phyloP scores from a whole-genome alignment of 495 filamentous ascomycete genomes.

The Hypoxylon trugodes region DNA sequence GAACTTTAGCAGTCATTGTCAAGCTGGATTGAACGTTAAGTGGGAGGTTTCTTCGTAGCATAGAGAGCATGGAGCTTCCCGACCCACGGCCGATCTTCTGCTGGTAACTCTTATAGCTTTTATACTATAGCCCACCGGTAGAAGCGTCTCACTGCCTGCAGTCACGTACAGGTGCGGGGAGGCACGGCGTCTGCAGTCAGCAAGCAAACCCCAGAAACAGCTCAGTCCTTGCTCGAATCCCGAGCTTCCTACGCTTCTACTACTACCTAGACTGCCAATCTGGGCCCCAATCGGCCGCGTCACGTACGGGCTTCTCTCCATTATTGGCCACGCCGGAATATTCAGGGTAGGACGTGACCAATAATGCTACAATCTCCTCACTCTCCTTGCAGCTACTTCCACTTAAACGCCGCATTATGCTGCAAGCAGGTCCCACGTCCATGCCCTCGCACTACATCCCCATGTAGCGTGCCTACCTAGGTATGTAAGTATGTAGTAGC shows the following conservation, averaged over 20 bases:
- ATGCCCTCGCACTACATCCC: slow-evolving; percentile 5
- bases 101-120: slow-evolving; percentile 15
- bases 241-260: slow-evolving; percentile 19
- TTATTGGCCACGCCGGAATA: slow-evolving; percentile 15
- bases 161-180: slow-evolving; percentile 35
- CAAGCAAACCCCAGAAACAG: slow-evolving; percentile 36
- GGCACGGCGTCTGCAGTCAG: slow-evolving; percentile 41
- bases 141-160: slow-evolving; percentile 40
- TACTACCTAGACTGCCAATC: slow-evolving; percentile 12
- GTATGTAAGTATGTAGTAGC: not conserved
- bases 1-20: slow-evolving; percentile 37
- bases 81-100: slow-evolving; percentile 21
- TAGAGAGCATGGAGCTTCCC: not conserved
- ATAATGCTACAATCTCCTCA: slow-evolving; percentile 15
- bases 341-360: slow-evolving; percentile 10
- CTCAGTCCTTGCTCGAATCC: slow-evolving; percentile 31
- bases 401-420: slow-evolving; percentile 4
- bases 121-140: slow-evolving; percentile 21
- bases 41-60: not conserved
- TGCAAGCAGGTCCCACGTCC: too few species aligned
- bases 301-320: slow-evolving; percentile 3
- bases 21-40: not conserved
- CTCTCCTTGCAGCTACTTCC: slow-evolving; percentile 4
- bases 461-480: not conserved
- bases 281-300: slow-evolving; percentile 26